phyloP scores from a whole-genome alignment of 805 yeast genomes.

The Metschnikowia lachancei region DNA sequence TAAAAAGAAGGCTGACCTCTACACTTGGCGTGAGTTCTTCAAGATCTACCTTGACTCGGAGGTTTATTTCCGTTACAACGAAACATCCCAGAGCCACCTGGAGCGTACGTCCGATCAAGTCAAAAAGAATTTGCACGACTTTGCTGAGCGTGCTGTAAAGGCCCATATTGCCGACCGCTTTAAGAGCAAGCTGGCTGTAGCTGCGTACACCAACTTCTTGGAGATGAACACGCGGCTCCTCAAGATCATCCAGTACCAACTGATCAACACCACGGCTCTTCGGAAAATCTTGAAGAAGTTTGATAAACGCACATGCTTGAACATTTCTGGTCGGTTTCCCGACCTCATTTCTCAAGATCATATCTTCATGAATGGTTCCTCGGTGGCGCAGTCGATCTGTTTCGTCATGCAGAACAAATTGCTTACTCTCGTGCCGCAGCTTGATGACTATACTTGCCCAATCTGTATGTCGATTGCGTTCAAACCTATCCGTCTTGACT shows the following conservation, averaged over 20 bases:
- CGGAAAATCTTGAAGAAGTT: constrained; percentile 70
- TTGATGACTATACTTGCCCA: constrained; percentile 75
- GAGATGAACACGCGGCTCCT: constrained; percentile 53
- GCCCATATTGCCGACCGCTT: constrained; percentile 40
- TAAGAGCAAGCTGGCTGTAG: constrained; percentile 43
- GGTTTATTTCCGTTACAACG: constrained; percentile 56
- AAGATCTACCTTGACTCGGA: constrained; percentile 63
- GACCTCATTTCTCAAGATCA: constrained; percentile 41
- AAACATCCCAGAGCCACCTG: constrained; percentile 38
- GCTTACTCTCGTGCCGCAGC: constrained; percentile 61
- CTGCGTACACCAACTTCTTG: constrained; percentile 50
- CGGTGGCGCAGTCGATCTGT: constrained; percentile 55
- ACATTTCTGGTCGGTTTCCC: constrained; percentile 48
- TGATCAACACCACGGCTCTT: constrained; percentile 61
- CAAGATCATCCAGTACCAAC: constrained; percentile 57
- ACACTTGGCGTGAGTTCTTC: constrained; percentile 69
- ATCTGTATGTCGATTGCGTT: constrained; percentile 68
- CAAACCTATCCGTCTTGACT: constrained; percentile 63
- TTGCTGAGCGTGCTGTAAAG: constrained; percentile 39
- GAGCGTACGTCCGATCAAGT: constrained; percentile 48
- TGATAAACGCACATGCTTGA: constrained; percentile 65
- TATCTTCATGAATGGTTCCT: constrained; percentile 43
- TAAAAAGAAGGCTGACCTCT: constrained; percentile 51
- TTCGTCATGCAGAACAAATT: constrained; percentile 53
- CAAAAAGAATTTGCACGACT: constrained; percentile 41